phyloP scores from a whole-genome alignment of 2,329 filamentous ascomycete genomes.

The Cercospora sp. region DNA sequence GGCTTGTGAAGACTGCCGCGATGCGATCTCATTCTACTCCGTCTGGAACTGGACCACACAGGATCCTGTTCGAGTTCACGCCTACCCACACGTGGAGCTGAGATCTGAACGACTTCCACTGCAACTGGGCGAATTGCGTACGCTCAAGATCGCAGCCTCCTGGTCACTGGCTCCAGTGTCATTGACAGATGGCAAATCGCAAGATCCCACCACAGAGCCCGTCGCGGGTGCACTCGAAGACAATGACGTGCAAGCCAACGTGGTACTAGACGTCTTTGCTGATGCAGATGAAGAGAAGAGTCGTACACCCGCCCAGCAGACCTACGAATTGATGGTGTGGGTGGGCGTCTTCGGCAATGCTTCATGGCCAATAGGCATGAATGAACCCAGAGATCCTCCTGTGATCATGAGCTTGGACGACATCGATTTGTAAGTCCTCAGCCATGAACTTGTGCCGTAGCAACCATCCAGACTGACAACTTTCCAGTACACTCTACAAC shows the following conservation, averaged over 20 bases:
- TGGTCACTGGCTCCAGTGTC: slow-evolving; percentile 23
- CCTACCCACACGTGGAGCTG: slow-evolving; percentile 23
- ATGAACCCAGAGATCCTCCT: slow-evolving; percentile 15
- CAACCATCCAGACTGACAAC: not conserved
- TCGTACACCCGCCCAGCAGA: slow-evolving; percentile 18
- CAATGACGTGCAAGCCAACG: slow-evolving; percentile 22
- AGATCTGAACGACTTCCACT: slow-evolving; percentile 21
- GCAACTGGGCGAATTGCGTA: slow-evolving; percentile 8
- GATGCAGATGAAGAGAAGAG: slow-evolving; percentile 22
- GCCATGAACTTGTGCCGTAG: too few relatives aligned
- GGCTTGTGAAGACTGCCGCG: slow-evolving; percentile 10
- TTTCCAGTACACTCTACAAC: slow-evolving; percentile 20
- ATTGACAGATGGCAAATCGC: slow-evolving; percentile 7
- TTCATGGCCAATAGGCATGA: slow-evolving; percentile 22
- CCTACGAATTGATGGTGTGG: slow-evolving; percentile 29
- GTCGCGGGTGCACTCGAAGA: slow-evolving; percentile 9
- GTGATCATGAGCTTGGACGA: slow-evolving; percentile 12
- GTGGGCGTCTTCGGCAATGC: slow-evolving; percentile 22
- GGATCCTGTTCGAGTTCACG: slow-evolving; percentile 17
- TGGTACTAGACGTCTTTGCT: slow-evolving; percentile 24
- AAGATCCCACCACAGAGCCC: slow-evolving; percentile 17
- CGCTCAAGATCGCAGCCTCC: slow-evolving; percentile 16
- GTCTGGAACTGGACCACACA: slow-evolving; percentile 22
- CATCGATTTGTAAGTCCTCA: slow-evolving; percentile 19
- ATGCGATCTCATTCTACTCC: slow-evolving; percentile 13